Conservation (phyloP, 176 grass and related monocot genomes). For the Oryza longistaminata region DNA sequence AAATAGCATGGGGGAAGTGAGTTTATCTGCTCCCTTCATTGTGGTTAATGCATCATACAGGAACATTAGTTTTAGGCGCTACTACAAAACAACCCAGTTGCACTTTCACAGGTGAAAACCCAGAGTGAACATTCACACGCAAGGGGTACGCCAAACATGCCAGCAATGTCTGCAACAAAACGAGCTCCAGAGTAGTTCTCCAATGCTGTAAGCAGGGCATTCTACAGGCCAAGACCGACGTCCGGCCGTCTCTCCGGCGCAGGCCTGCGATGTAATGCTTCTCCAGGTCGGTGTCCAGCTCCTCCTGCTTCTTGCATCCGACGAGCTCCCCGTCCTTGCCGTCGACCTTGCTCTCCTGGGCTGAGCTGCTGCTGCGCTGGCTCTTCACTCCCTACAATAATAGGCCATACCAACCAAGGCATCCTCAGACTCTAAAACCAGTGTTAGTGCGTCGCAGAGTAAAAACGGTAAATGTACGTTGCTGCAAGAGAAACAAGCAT, state of each 20-base stretch:
- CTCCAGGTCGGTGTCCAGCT: constrained; percentile 92
- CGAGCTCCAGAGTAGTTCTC: background rate
- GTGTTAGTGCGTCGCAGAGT: constrained; percentile 69
- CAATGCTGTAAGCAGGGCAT: background rate
- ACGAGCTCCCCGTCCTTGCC: constrained; percentile 43
- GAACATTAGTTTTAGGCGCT: constrained; percentile 5
- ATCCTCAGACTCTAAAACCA: constrained; percentile 98
- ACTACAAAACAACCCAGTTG: background rate
- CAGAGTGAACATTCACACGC: background rate
- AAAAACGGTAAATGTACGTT: background rate
- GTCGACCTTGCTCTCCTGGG: constrained; percentile 41
- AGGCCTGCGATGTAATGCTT: constrained; percentile 94
- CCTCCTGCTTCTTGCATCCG: constrained; percentile 73
- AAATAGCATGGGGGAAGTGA: background rate
- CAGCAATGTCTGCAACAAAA: constrained; percentile 17
- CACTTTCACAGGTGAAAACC: background rate
- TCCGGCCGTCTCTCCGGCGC: constrained; percentile 87
- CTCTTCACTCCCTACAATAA: constrained; percentile 92
- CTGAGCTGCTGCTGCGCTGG: constrained; percentile 36
- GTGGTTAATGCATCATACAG: background rate
- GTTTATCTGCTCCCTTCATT: background rate
- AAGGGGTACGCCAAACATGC: constrained; percentile 4
- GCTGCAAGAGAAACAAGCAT: background rate
- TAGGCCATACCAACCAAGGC: constrained; percentile 91
- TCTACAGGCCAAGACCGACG: constrained; percentile 86